These are phyloP conservation scores for Botrytis sinoallii DNA, from an alignment of 2,329 filamentous ascomycete species.

Conservation along the genomic window DNA sequence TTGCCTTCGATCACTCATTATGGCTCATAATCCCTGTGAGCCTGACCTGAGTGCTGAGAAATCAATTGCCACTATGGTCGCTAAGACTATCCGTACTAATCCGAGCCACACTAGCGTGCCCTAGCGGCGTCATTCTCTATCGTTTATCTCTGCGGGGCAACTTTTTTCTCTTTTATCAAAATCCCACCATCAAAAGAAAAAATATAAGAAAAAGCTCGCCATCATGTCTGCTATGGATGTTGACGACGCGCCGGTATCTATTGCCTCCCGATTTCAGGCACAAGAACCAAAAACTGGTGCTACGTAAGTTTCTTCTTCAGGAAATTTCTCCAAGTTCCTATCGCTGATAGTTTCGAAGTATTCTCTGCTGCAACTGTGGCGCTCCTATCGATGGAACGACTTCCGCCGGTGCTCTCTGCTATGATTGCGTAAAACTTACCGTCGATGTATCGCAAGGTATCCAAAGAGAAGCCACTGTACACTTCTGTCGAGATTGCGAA, in stretches of 20 bases:
- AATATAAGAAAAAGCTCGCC: conserved; percentile 32
- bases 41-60: not conserved
- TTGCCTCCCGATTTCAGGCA: conserved; percentile 39
- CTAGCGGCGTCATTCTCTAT: conserved; percentile 14
- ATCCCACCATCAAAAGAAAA: conserved; percentile 22
- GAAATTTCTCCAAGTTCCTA: not conserved
- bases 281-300: conserved; percentile 42
- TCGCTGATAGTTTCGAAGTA: conserved; percentile 48
- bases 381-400: conserved; percentile 91
- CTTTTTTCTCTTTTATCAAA: conserved; percentile 32
- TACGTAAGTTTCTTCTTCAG: conserved; percentile 46
- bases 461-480: conserved; percentile 82
- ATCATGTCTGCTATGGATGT: conserved; percentile 58
- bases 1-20: not conserved
- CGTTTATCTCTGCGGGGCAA: conserved; percentile 28
- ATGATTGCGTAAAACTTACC: conserved; percentile 92
- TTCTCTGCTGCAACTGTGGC: conserved; percentile 97
- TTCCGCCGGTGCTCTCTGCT: conserved; percentile 82
- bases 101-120: conserved; percentile 5
- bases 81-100: conserved; percentile 4
- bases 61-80: not conserved
- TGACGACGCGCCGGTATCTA: conserved; percentile 51
- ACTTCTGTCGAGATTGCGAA: conserved; percentile 93
- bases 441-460: conserved; percentile 91
- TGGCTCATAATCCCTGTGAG: not conserved